A percentile compares a stretch with the other conserved stretches of the same genome.
These are phyloP conservation scores for Pilasporangium apinafurcum DNA, from an alignment of 352 stramenopile species.

Conservation along the genomic window DNA sequence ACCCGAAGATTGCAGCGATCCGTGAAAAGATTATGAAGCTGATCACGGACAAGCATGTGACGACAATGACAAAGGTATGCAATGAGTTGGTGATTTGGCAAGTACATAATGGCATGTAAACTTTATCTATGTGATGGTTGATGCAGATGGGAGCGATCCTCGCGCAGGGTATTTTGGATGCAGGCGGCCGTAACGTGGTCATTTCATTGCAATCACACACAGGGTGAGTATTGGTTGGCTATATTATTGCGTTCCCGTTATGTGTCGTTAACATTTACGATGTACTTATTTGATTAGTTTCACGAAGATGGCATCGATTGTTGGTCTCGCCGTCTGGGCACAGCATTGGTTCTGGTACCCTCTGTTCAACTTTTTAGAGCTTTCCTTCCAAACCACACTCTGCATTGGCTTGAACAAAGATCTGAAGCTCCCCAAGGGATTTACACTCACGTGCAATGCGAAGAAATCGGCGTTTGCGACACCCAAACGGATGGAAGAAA, in stretches of 20 bases:
- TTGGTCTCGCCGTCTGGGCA: constrained; percentile 95
- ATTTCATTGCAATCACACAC: constrained; percentile 94
- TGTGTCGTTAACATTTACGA: constrained; percentile 1
- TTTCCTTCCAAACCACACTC: constrained; percentile 95
- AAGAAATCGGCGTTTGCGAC: constrained; percentile 97
- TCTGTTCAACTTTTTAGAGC: constrained; percentile 97
- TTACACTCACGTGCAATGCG: constrained; percentile 90
- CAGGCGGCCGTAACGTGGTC: constrained; percentile 95
- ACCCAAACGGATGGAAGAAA: constrained; percentile 96
- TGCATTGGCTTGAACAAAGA: constrained; percentile 97
- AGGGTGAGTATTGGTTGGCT: no score
- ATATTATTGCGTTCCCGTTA: no score
- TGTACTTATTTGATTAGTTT: constrained; percentile 56
- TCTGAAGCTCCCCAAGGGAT: constrained; percentile 96
- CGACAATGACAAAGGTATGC: constrained; percentile 93
- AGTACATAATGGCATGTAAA: not conserved
- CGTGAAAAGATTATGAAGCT: constrained; percentile 85
- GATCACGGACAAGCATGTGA: constrained; percentile 97
- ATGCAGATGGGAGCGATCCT: constrained; percentile 95
- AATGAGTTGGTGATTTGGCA: not conserved
- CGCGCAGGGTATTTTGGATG: constrained; percentile 96
- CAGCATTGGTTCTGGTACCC: constrained; percentile 99
- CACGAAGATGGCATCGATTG: constrained; percentile 95
- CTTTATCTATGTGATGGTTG: not conserved
- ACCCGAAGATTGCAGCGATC: constrained; percentile 82